These are phyloP conservation scores for Peronospora farinosa DNA, from an alignment of 352 stramenopile genomes.

Conservation along the genomic window DNA sequence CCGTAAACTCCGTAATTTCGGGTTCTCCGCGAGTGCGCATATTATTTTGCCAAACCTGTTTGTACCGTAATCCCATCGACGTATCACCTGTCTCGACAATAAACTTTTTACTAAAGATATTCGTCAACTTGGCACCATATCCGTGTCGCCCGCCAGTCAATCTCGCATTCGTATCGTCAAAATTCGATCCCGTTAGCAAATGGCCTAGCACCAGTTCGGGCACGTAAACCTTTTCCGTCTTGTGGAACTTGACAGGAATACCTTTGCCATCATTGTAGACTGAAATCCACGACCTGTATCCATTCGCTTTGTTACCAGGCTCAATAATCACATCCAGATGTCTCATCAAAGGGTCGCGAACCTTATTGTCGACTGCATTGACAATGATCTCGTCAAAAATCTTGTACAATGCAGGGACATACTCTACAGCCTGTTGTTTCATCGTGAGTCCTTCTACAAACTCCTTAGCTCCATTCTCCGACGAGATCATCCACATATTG, in stretches of 20 bases:
- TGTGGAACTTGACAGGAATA: conserved; percentile 96
- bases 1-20: conserved; percentile 68
- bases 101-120: conserved; percentile 99
- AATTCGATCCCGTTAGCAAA: conserved; percentile 98
- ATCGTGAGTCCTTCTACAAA: conserved; percentile 39
- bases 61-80: conserved; percentile 65
- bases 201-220: conserved; percentile 97
- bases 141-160: conserved; percentile 94
- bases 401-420: conserved; percentile 92
- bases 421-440: conserved; percentile 72
- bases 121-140: conserved; percentile 97
- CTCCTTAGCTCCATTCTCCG: conserved; percentile 16
- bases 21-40: conserved; percentile 91
- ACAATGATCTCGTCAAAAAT: conserved; percentile 99
- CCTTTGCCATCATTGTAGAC: conserved; percentile 97
- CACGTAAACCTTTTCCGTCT: conserved; percentile 96
- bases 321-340: conserved; percentile 72
- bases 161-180: conserved; percentile 96
- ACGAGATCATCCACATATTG: conserved; percentile 72
- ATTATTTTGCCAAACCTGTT: conserved; percentile 94
- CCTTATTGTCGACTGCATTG: conserved; percentile 96
- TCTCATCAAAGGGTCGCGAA: conserved; percentile 71
- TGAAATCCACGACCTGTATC: conserved; percentile 85
- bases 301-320: conserved; percentile 46
- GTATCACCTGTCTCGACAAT: conserved; percentile 96